phyloP scores from a whole-genome alignment of 305 asterid species.

The Solanum chacoense region DNA sequence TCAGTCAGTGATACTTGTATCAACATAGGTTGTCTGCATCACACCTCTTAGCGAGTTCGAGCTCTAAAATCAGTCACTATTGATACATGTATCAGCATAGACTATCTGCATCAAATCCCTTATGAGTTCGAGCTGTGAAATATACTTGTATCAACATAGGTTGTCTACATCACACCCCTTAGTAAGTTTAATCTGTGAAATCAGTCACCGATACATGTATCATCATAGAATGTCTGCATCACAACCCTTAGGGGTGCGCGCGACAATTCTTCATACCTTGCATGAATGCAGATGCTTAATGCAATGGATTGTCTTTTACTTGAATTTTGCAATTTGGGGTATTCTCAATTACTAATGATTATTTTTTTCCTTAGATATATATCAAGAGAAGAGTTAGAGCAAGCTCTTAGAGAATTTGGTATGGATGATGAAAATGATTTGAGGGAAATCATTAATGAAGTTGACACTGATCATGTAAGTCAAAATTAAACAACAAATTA shows the following conservation, averaged over 20 bases:
- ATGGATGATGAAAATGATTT: conserved; percentile 69
- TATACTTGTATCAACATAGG: no score
- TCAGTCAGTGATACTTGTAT: not conserved
- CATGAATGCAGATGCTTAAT: not conserved
- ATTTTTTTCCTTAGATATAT: conserved; percentile 34
- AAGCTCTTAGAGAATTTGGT: conserved; percentile 76
- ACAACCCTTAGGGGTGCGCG: not conserved
- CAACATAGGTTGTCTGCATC: not conserved
- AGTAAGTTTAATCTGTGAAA: no score
- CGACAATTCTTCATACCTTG: not conserved
- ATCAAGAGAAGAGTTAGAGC: conserved; percentile 82
- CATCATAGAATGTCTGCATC: not conserved
- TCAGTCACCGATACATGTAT: no score
- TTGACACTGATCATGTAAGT: conserved; percentile 72
- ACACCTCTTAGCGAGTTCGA: no score
- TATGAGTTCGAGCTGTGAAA: no score
- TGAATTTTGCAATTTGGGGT: not conserved
- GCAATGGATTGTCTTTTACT: not conserved
- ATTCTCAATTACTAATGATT: no score
- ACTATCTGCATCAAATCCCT: not conserved
- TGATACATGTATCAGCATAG: not conserved
- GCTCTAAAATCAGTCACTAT: not conserved
- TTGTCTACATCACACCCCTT: not conserved
- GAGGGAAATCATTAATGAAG: conserved; percentile 67
- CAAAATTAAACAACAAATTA: not conserved